Evolutionary conservation across 2,329 filamentous ascomycete species (phyloP).

Genomic region (Akanthomyces uredinophilus): DNA sequence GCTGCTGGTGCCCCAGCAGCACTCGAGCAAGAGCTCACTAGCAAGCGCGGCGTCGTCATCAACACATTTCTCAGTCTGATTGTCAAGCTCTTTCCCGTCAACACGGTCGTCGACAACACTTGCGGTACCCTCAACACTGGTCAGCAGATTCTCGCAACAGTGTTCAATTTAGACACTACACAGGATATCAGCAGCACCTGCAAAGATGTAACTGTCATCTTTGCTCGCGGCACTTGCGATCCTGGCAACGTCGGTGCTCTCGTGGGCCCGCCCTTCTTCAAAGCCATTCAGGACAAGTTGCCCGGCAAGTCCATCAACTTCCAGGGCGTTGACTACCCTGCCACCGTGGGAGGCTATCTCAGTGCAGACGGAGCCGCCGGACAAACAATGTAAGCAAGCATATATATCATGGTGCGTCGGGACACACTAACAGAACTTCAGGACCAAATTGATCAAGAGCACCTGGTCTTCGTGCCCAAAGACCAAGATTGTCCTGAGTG

Average conservation of each 20-base stretch:
- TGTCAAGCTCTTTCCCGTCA: no score
- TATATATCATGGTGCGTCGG: not conserved
- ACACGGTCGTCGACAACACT: no score
- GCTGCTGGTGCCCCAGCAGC: no score
- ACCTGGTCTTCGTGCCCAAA: conserved; percentile 21
- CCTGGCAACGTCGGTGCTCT: conserved; percentile 26
- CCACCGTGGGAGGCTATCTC: conserved; percentile 24
- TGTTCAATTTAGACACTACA: no score
- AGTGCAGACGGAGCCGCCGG: conserved; percentile 19
- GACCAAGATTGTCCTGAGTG: conserved; percentile 19
- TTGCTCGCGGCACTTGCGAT: conserved; percentile 27
- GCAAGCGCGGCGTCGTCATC: no score
- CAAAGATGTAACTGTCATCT: conserved; percentile 24
- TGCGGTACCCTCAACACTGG: no score
- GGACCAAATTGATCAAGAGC: conserved; percentile 19
- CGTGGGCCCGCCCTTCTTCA: conserved; percentile 24
- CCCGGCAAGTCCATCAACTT: conserved; percentile 19
- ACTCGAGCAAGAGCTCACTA: no score
- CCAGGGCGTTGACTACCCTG: conserved; percentile 25
- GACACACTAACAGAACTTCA: no score
- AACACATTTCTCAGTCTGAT: no score
- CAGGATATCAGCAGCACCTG: conserved; percentile 17
- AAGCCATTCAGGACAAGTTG: conserved; percentile 1
- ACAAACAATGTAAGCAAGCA: conserved; percentile 19
- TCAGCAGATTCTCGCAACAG: no score